A percentile compares a stretch with the other conserved stretches of the same genome.
These are phyloP conservation scores for Ophiostoma himal-ulmi DNA, from an alignment of 2,329 filamentous ascomycete species.

Conservation along the genomic window DNA sequence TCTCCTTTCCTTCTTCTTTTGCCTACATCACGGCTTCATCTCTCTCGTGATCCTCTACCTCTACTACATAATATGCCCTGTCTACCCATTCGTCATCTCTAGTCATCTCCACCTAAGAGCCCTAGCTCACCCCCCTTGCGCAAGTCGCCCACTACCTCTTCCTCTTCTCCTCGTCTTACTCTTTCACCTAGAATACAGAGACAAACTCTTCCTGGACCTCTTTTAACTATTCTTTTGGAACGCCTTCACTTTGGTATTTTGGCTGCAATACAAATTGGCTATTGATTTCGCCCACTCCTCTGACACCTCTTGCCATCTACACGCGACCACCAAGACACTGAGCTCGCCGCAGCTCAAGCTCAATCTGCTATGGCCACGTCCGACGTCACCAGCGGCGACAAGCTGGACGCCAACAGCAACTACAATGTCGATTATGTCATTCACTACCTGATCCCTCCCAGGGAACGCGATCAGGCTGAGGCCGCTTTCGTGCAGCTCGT, in stretches of 20 bases:
- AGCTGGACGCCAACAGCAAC: slow-evolving; percentile 29
- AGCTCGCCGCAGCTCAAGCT: neutral
- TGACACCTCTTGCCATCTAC: neutral
- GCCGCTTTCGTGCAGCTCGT: slow-evolving; percentile 73
- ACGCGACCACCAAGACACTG: neutral
- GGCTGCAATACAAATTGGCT: neutral
- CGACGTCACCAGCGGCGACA: slow-evolving; percentile 25
- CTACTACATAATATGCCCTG: neutral
- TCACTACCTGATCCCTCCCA: slow-evolving; percentile 64
- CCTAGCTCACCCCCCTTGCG: slow-evolving; percentile 8
- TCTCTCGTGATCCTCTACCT: neutral
- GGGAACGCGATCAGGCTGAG: slow-evolving; percentile 52
- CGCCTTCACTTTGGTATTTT: neutral
- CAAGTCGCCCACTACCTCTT: neutral
- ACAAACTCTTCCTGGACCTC: neutral
- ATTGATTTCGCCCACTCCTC: too few relatives aligned
- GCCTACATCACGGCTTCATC: neutral
- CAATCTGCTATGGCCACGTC: slow-evolving; percentile 25
- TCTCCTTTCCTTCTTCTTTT: neutral
- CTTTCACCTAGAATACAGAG: slow-evolving; percentile 4
- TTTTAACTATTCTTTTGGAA: neutral
- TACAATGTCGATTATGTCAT: slow-evolving; percentile 76
- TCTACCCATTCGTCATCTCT: neutral
- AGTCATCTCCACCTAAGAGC: neutral
- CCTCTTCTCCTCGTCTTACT: neutral